phyloP scores from a whole-genome alignment of 352 stramenopile genomes.

The Globisporangium apiculatum region DNA sequence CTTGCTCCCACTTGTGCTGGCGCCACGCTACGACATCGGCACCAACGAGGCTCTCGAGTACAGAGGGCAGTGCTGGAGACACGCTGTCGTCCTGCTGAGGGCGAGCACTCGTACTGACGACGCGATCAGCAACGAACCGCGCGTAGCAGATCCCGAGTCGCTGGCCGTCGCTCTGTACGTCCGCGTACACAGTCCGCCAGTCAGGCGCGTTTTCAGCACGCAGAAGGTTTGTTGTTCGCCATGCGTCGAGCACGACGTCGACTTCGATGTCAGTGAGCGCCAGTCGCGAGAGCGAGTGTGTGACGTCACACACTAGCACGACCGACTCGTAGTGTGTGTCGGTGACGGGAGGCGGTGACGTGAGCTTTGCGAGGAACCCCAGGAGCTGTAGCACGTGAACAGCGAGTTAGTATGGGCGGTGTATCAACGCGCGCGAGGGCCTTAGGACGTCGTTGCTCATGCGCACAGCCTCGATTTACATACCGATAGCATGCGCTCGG shows the following conservation, averaged over 20 bases:
- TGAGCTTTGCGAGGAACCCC: not conserved
- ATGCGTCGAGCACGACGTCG: not conserved
- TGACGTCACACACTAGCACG: conserved; percentile 2
- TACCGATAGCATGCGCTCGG: conserved; percentile 1
- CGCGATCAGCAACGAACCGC: conserved; percentile 1
- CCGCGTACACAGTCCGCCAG: not conserved
- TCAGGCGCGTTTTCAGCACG: not conserved
- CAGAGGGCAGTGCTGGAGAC: not conserved
- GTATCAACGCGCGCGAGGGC: not conserved
- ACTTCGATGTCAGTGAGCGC: not conserved
- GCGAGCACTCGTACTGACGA: not conserved
- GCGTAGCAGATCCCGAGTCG: conserved; percentile 7
- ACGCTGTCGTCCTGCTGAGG: no score
- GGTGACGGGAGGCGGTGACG: not conserved
- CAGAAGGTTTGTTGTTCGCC: not conserved
- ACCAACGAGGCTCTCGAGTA: conserved; percentile 5
- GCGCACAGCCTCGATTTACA: no score
- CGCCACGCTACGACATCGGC: not conserved
- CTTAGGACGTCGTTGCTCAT: no score
- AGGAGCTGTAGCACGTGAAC: conserved; percentile 1
- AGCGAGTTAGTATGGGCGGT: not conserved
- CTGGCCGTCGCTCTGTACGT: not conserved
- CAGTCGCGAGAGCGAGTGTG: not conserved
- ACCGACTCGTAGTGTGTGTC: not conserved
- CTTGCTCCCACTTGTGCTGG: conserved; percentile 8